Percentiles rank a stretch among this genome's conserved stretches.
These are phyloP conservation scores for Penicillium verrucosum DNA, from an alignment of 2,329 filamentous ascomycete genomes.

Conservation along the genomic window DNA sequence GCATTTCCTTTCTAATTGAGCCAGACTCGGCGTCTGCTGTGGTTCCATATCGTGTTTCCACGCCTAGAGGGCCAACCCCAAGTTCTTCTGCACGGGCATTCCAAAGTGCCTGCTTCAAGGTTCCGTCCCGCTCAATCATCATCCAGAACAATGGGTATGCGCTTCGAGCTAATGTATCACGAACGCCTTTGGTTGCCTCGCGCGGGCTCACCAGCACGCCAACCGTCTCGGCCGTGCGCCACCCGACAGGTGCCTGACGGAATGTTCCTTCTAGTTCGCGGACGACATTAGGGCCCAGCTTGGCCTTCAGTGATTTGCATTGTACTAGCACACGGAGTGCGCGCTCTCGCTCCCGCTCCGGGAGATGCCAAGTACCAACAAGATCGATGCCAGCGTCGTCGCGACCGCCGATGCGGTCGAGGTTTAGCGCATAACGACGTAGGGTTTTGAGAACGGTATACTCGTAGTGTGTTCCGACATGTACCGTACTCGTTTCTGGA, in stretches of 20 bases:
- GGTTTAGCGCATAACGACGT: conserved; percentile 38
- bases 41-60: conserved; percentile 36
- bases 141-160: conserved; percentile 67
- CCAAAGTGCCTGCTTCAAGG: conserved; percentile 45
- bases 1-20: conserved; percentile 23
- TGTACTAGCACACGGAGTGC: conserved; percentile 45
- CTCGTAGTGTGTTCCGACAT: conserved; percentile 48
- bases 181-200: conserved; percentile 72
- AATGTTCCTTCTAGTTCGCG: conserved; percentile 64
- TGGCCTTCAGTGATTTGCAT: conserved; percentile 45
- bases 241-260: conserved; percentile 67
- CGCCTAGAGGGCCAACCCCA: conserved; percentile 39
- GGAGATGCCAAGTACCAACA: conserved; percentile 45
- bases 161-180: conserved; percentile 67
- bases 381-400: conserved; percentile 49
- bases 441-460: conserved; percentile 44
- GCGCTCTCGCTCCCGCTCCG: conserved; percentile 28
- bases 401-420: conserved; percentile 46
- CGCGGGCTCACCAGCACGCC: conserved; percentile 68
- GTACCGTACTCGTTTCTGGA: conserved; percentile 38
- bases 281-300: conserved; percentile 44
- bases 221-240: conserved; percentile 63
- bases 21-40: conserved; percentile 16
- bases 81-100: conserved; percentile 40
- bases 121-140: conserved; percentile 40